Percentiles rank a stretch among this genome's conserved stretches.
Evolutionary conservation across 1,284 basidiomycete species (phyloP).

Genomic region (Laetiporus sulphureus): DNA sequence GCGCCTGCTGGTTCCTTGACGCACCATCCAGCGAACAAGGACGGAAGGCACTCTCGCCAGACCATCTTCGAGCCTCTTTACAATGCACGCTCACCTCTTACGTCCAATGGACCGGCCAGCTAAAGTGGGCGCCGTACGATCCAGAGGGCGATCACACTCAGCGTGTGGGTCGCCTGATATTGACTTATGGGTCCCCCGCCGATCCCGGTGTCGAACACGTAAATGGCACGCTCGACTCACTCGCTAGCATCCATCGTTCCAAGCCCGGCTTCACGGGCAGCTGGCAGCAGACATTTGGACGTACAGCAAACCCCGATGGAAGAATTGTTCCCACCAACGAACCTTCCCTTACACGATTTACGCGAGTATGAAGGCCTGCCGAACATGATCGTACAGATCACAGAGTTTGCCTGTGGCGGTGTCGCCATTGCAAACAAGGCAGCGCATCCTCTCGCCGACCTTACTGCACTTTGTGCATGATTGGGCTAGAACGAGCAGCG

Average conservation of each 20-base stretch:
- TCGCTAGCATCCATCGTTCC: slow-evolving; percentile 22
- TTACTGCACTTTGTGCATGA: slow-evolving; percentile 31
- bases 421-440: slow-evolving; percentile 26
- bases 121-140: slow-evolving; percentile 25
- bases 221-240: slow-evolving; percentile 16
- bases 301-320: slow-evolving; percentile 11
- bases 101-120: slow-evolving; percentile 34
- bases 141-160: slow-evolving; percentile 22
- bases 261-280: slow-evolving; percentile 8
- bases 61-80: slow-evolving; percentile 21
- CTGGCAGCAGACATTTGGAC: slow-evolving; percentile 13
- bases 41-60: slow-evolving; percentile 6
- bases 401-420: slow-evolving; percentile 23
- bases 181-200: slow-evolving; percentile 25
- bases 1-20: slow-evolving; percentile 28
- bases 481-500: slow-evolving; percentile 30
- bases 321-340: slow-evolving; percentile 17
- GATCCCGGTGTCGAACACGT: slow-evolving; percentile 35
- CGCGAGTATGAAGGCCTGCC: slow-evolving; percentile 20
- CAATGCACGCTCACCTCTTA: slow-evolving; percentile 27
- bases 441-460: slow-evolving; percentile 33
- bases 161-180: slow-evolving; percentile 29
- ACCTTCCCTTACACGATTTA: slow-evolving; percentile 23
- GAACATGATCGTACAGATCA: slow-evolving; percentile 29
- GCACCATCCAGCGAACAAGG: slow-evolving; percentile 6